Evolutionary conservation across 371 early-diverging fungal genomes (phyloP), one percentile per base, ranked within the genome.

Genomic region (Rhizopus stolonifer): DNA sequence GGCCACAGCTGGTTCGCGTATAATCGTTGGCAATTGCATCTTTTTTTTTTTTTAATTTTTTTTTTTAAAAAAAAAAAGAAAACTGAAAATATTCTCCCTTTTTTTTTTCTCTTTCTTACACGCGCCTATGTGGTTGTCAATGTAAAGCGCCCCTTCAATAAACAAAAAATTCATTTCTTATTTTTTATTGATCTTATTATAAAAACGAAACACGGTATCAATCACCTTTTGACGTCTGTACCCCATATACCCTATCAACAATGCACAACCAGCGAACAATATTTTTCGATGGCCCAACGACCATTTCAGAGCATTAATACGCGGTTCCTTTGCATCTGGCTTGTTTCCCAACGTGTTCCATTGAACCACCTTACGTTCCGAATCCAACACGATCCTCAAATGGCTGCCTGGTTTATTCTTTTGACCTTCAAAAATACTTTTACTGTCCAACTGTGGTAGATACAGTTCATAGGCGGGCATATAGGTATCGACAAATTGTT

Each of bases 391-490:
- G 15, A 77, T 33, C 8, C 52, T 48, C 26, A 77, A 52, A 54
- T 77, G 77, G 6, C 71, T n/a, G n/a, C n/a, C n/a, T n/a, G 49
- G 7, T 56, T 56, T 24, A 1, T 55, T 11, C 1, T 61, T 58
- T 19, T 60, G 51, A 7, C 66, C 69, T 63, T 79, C 86, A 49
- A 87, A 76, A 4, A 82, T 82, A 38, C 77, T 70, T 10, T 61
- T 48, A 10, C 6, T 11, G 34, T 72, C 58, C 29, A 89, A 60
- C 10, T 74, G 50, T 5, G 83, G 84, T 43, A 89, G 59, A 52
- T 88, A 89, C 42, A 93, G 68, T 49, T 86, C 83, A 64, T 97
- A 96, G 2, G 85, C 83, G 1, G 96, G 96, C 91, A 95, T 89
- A 60, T 91, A 97, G 29, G 91, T 79, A 22, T 88, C 80, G 2